Evolutionary conservation across 805 yeast species (phyloP), one percentile per base, ranked within the genome.

Genomic region (Metschnikowia kunwiensis): DNA sequence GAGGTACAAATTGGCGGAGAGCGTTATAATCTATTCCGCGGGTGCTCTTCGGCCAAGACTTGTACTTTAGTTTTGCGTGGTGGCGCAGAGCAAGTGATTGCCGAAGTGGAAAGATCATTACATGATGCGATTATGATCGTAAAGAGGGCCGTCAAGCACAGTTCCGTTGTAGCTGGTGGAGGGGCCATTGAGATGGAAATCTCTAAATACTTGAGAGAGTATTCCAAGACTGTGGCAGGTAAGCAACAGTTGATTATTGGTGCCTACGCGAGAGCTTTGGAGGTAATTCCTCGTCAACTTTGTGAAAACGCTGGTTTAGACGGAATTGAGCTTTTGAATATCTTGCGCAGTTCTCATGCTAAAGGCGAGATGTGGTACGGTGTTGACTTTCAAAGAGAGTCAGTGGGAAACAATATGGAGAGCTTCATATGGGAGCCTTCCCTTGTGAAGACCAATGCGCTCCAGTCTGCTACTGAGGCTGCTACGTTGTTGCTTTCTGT

Each of bases 221-320:
- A 81, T 55, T 80, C 97, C 16, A 81, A 82, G 55, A 76, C 86
- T 13, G 85, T 93, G 51, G 87, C 96, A 15, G 98, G 98, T 26
- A 91, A 93, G 63, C 96, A 91, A 65, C 99, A 93, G 68, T 70
- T 93, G 44, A 81, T 93, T 41, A 83, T 93, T 40, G 81, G 82
- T 40, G 96, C 96, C 6, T 93, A 80, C 65, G 98, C 98, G 16
- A 83, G 84, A 50, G 95, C 97, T 1, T 72, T 93, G 40, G 99
- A 93, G 66, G 81, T 93, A 18, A 88, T 93, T 53, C 99, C 99
- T 49, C 82, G 97, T 60, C 97, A 93, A 60, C 73, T 93, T 47
- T 91, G 97, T 70, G 98, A 93, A 58, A 93, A 93, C 61, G 98
- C 96, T n/a, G 99, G 99, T 5, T 81, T 93, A 49, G 99, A 93